These are phyloP conservation scores for Termitomyces sp. DNA, from an alignment of 768 basidiomycete genomes.

Conservation along the genomic window DNA sequence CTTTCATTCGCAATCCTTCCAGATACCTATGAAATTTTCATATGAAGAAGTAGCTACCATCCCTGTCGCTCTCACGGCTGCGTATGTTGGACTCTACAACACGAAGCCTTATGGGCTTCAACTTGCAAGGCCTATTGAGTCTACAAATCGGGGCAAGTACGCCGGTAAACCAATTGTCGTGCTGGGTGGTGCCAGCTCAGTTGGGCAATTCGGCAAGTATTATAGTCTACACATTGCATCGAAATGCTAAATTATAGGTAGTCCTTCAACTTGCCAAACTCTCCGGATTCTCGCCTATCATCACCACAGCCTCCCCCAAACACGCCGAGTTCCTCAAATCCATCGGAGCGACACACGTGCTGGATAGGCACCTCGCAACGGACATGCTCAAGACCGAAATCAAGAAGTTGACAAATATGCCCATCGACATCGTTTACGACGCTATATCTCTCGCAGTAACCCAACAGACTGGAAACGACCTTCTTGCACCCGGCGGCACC, in stretches of 20 bases:
- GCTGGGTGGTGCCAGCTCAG: slow-evolving; percentile 22
- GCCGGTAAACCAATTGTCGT: slow-evolving; percentile 24
- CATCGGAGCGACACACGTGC: slow-evolving; percentile 30
- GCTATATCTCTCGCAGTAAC: slow-evolving; percentile 19
- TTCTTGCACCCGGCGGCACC: slow-evolving; percentile 29
- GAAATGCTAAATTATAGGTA: slow-evolving; percentile 6
- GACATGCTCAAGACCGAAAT: slow-evolving; percentile 16
- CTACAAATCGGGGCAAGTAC: slow-evolving; percentile 21
- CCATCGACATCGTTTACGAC: slow-evolving; percentile 21
- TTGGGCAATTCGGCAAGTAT: slow-evolving; percentile 21
- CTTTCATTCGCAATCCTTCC: background rate
- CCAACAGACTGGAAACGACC: slow-evolving; percentile 16
- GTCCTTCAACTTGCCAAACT: slow-evolving; percentile 33
- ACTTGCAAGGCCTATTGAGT: slow-evolving; percentile 20
- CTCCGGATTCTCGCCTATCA: slow-evolving; percentile 34
- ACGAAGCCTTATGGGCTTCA: slow-evolving; percentile 16
- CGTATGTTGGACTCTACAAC: slow-evolving; percentile 29
- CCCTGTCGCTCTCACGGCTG: slow-evolving; percentile 32
- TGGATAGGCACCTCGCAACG: slow-evolving; percentile 21
- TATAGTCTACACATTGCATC: too few species aligned
- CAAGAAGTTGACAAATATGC: slow-evolving; percentile 16
- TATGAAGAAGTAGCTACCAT: slow-evolving; percentile 36
- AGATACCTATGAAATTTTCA: slow-evolving; percentile 32
- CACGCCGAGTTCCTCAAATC: slow-evolving; percentile 25
- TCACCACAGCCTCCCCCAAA: slow-evolving; percentile 32